Percentiles rank a stretch among this genome's conserved stretches.
phyloP scores from a whole-genome alignment of 225 moss, liverwort and hornwort genomes.

The Marchantia polymorpha region DNA sequence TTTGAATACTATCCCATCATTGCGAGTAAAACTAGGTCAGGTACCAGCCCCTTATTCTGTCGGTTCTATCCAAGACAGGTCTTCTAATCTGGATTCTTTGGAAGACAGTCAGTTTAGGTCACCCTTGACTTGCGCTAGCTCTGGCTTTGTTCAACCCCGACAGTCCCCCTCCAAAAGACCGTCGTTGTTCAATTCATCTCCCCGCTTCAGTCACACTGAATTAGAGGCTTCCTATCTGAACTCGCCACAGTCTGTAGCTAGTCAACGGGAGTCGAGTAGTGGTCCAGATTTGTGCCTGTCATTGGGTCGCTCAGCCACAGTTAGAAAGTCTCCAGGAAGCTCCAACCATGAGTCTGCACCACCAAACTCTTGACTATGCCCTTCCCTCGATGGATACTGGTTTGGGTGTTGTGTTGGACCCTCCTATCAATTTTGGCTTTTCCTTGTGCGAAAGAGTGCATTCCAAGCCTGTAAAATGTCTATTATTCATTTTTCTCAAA shows the following conservation, averaged over 20 bases:
- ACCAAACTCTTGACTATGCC: slow-evolving; percentile 49
- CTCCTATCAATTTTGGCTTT: slow-evolving; percentile 43
- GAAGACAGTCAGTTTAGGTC: neutral
- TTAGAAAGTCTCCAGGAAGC: slow-evolving; percentile 28
- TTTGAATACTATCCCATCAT: too few species aligned
- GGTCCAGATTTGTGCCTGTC: neutral
- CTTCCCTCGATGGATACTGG: slow-evolving; percentile 40
- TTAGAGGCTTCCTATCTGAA: too few species aligned
- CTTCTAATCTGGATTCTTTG: neutral
- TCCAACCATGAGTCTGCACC: slow-evolving; percentile 40
- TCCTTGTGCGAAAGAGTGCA: slow-evolving; percentile 15
- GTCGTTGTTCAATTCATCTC: neutral
- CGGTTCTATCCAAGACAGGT: neutral
- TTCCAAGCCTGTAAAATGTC: slow-evolving; percentile 9
- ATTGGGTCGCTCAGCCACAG: neutral
- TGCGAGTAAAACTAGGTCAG: neutral
- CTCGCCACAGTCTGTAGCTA: neutral
- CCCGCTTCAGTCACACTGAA: neutral
- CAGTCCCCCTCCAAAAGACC: neutral
- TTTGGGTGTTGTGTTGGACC: slow-evolving; percentile 43
- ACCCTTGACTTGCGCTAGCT: neutral
- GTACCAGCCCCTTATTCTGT: neutral
- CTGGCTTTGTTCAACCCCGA: neutral
- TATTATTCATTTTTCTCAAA: slow-evolving; percentile 1
- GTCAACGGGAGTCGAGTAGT: neutral